phyloP scores from a whole-genome alignment of 768 basidiomycete species.

The Hydnum rufescens region DNA sequence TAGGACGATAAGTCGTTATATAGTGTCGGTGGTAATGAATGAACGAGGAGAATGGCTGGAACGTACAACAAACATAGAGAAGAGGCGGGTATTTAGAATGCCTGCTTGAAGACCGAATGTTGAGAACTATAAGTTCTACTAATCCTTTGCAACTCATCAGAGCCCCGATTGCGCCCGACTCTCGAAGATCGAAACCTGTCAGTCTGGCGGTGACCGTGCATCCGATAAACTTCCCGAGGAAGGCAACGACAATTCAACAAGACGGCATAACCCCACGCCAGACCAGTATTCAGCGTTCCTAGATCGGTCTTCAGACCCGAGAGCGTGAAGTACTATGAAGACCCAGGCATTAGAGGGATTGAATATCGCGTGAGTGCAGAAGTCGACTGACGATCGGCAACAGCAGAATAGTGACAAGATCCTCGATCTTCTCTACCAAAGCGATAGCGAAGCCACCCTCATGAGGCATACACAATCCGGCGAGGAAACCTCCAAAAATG shows the following conservation, averaged over 20 bases:
- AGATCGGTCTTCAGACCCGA: conserved; percentile 70
- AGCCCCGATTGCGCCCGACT: conserved; percentile 62
- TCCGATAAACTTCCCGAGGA: conserved; percentile 58
- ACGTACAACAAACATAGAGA: conserved; percentile 72
- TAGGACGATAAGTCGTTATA: not conserved
- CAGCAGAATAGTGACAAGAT: conserved; percentile 58
- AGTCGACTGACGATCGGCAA: conserved; percentile 43
- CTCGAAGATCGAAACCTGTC: conserved; percentile 51
- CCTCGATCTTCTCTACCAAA: conserved; percentile 70
- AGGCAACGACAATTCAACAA: conserved; percentile 56
- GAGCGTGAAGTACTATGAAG: conserved; percentile 47
- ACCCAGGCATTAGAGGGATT: not conserved
- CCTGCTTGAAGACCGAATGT: conserved; percentile 47
- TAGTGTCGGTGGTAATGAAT: not conserved
- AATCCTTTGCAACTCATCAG: conserved; percentile 80
- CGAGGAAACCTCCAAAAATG: conserved; percentile 49
- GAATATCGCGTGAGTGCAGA: conserved; percentile 9
- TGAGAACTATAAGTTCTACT: conserved; percentile 82
- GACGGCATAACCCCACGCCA: conserved; percentile 66
- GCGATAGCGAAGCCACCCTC: conserved; percentile 66
- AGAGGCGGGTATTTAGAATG: conserved; percentile 30
- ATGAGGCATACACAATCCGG: conserved; percentile 65
- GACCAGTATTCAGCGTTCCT: conserved; percentile 50
- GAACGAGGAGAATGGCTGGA: not conserved
- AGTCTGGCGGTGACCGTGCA: conserved; percentile 39